A percentile compares a stretch with the other conserved stretches of the same genome.
phyloP scores from a whole-genome alignment of 2,329 filamentous ascomycete genomes.

The Talaromyces verruculosus region DNA sequence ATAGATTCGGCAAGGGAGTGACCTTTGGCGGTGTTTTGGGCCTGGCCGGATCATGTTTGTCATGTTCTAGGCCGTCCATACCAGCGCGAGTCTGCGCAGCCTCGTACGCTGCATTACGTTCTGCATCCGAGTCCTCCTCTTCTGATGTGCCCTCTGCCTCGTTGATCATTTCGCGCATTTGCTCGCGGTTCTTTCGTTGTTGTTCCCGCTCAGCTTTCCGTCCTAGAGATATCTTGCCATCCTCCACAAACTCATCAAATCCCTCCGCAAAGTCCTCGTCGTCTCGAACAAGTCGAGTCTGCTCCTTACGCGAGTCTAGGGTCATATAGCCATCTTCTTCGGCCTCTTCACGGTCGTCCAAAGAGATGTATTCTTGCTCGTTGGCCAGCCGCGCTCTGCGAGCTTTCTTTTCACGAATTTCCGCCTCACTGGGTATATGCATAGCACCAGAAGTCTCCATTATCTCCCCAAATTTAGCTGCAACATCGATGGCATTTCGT shows the following conservation, averaged over 20 bases:
- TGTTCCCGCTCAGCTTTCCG: conserved; percentile 74
- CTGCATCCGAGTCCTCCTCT: conserved; percentile 63
- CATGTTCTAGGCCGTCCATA: conserved; percentile 66
- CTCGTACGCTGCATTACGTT: conserved; percentile 77
- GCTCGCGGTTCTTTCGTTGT: conserved; percentile 63
- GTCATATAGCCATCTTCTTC: conserved; percentile 46
- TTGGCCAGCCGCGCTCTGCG: conserved; percentile 77
- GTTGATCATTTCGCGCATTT: conserved; percentile 81
- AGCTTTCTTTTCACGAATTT: conserved; percentile 89
- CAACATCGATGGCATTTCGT: conserved; percentile 56
- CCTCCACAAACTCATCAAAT: conserved; percentile 87
- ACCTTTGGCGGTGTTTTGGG: conserved; percentile 69
- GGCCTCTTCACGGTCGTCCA: conserved; percentile 34
- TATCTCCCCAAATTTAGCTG: conserved; percentile 50
- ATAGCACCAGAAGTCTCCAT: conserved; percentile 36
- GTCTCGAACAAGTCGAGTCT: conserved; percentile 74
- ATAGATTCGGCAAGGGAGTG: conserved; percentile 72
- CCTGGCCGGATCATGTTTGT: conserved; percentile 36
- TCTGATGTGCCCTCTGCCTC: conserved; percentile 69
- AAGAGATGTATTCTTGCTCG: conserved; percentile 56
- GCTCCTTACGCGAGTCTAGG: conserved; percentile 56
- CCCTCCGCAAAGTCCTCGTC: conserved; percentile 93
- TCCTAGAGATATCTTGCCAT: conserved; percentile 76
- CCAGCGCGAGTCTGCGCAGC: conserved; percentile 80
- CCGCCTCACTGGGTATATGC: conserved; percentile 73